phyloP scores from a whole-genome alignment of 2,329 filamentous ascomycete species.

The Ambrosiella beaveri region DNA sequence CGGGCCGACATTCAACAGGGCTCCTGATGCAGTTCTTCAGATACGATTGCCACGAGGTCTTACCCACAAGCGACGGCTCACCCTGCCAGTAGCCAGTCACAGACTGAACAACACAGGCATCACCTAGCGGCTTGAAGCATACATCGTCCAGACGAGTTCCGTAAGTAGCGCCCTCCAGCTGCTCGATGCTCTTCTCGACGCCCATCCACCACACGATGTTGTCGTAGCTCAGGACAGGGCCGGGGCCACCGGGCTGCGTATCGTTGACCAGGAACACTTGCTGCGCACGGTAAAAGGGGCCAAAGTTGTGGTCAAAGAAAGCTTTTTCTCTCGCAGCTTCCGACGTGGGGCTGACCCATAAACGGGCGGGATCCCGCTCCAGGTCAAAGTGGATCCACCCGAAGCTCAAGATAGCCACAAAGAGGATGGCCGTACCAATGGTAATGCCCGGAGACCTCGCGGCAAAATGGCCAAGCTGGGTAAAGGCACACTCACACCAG shows the following conservation, averaged over 20 bases:
- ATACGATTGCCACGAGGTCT: conserved; percentile 51
- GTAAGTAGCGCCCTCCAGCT: conserved; percentile 51
- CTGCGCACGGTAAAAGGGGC: conserved; percentile 86
- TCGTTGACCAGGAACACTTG: conserved; percentile 92
- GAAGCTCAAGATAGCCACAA: conserved; percentile 63
- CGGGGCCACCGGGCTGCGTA: conserved; percentile 41
- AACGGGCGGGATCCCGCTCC: conserved; percentile 71
- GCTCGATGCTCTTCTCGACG: conserved; percentile 60
- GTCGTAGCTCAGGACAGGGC: conserved; percentile 73
- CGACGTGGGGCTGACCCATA: conserved; percentile 95
- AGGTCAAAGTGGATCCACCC: conserved; percentile 83
- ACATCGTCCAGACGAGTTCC: conserved; percentile 62
- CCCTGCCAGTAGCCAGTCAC: conserved; percentile 76
- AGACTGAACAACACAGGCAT: conserved; percentile 84
- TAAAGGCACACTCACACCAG: conserved; percentile 64
- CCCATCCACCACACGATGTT: conserved; percentile 88
- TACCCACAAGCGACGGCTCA: conserved; percentile 42
- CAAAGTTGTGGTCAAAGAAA: conserved; percentile 87
- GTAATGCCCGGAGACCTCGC: conserved; percentile 74
- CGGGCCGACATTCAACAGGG: conserved; percentile 71
- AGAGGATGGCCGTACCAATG: conserved; percentile 54
- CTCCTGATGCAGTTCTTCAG: conserved; percentile 58
- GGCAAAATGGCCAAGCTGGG: conserved; percentile 59
- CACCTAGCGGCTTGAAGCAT: conserved; percentile 83
- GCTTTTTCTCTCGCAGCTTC: conserved; percentile 79